Evolutionary conservation across 768 basidiomycete species (phyloP).

Genomic region (Tulasnella sp.): DNA sequence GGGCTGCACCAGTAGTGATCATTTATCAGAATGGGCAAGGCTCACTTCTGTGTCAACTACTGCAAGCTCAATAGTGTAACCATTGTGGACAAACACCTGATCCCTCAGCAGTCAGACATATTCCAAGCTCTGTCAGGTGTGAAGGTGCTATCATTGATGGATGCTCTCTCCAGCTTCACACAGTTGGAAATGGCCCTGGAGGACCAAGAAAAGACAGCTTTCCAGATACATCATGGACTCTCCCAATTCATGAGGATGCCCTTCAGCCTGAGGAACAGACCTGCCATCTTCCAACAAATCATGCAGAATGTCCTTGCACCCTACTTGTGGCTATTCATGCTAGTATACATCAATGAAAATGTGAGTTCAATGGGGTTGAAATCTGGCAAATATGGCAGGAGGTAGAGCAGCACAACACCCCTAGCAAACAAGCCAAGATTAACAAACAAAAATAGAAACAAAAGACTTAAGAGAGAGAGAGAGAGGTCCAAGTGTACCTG

Average conservation of each 20-base stretch:
- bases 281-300: conserved; percentile 33
- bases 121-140: conserved; percentile 27
- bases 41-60: conserved; percentile 31
- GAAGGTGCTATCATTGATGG: conserved; percentile 29
- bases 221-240: conserved; percentile 32
- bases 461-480: too few species aligned
- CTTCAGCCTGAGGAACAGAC: conserved; percentile 31
- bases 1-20: conserved; percentile 28
- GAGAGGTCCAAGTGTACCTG: too few species aligned
- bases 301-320: conserved; percentile 33
- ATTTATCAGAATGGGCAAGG: conserved; percentile 32
- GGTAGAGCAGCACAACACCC: conserved; percentile 8
- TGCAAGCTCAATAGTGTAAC: conserved; percentile 23
- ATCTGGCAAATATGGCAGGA: conserved; percentile 10
- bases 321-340: conserved; percentile 32
- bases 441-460: too few species aligned
- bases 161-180: conserved; percentile 34
- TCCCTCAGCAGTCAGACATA: conserved; percentile 20
- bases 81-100: conserved; percentile 7
- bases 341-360: conserved; percentile 28
- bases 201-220: conserved; percentile 30
- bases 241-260: conserved; percentile 36
- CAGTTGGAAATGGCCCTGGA: conserved; percentile 29
- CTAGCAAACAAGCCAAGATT: background rate
- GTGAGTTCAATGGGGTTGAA: conserved; percentile 14